Base-by-base conservation (phyloP, 257 asterid species). In the Rhazya stricta region DNA sequence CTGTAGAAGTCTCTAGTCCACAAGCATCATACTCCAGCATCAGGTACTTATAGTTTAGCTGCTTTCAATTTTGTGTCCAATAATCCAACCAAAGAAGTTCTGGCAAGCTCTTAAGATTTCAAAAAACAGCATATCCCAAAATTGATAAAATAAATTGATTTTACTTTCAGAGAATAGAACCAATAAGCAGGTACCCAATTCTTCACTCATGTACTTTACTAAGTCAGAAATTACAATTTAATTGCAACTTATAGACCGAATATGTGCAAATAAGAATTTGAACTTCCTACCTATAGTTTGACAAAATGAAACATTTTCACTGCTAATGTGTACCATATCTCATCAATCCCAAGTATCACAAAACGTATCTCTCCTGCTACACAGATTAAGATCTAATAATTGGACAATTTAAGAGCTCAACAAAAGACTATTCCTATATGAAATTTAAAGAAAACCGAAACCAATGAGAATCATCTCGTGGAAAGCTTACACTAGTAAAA, bases 401-500 rank as follows among this genome's bases (percentile, higher is more conserved):
- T 4, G 7, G 23, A 29, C 43, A 29, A 8, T 54, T 16, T 0
- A 16, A 37, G 18, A 32, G 36, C 4, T 15, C 48, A 32, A 30
- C 9, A 9, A 4, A 66, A 30, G 19, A 19, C 43, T 11, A 27
- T 66, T 37, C 48, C 74, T n/a, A 30, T 0, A 39, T 29, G 19
- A 76, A 30, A 18, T 23, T n/a, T 8, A 39, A n/a, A 7, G 10
- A 36, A 32, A 29, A 50, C 8, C 45, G 2, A 34, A 60, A 69
- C 10, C 10, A 65, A 51, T 6, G 23, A 18, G 32, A n/a, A 13
- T 30, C 19, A 9, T 42, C 53, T 53, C 61, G 19, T 0, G 54
- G 45, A 76, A 42, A 76, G 68, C 63, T 23, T 16, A 34, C 5
- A 56, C 34, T 53, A n/a, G 69, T 39, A 23, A 54, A n/a, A 69